These are phyloP conservation scores for Hysterangium stoloniferum DNA, from an alignment of 768 basidiomycete genomes.

Conservation along the genomic window DNA sequence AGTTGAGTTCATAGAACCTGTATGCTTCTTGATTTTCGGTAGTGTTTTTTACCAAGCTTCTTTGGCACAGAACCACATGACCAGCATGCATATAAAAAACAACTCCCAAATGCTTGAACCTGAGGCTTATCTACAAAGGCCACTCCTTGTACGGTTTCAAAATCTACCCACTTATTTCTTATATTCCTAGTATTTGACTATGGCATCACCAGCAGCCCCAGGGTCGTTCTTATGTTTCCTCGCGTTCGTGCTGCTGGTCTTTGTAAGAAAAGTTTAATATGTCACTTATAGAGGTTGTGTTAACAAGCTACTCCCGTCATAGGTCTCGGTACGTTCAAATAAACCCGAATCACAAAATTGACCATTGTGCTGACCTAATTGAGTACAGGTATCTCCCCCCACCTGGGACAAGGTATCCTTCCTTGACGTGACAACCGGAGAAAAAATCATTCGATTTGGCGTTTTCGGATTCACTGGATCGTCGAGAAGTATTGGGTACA, in stretches of 20 bases:
- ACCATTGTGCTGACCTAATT: background rate
- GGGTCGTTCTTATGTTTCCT: constrained; percentile 67
- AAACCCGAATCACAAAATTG: too few relatives aligned
- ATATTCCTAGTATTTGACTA: too few relatives aligned
- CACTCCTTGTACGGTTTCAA: too few relatives aligned
- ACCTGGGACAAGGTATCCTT: constrained; percentile 69
- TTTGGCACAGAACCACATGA: too few relatives aligned
- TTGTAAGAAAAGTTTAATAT: constrained; percentile 38
- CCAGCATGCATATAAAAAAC: too few relatives aligned
- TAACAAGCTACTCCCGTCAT: too few relatives aligned
- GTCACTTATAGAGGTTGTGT: background rate
- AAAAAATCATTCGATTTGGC: constrained; percentile 48
- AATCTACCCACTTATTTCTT: too few relatives aligned
- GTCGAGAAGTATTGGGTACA: constrained; percentile 50
- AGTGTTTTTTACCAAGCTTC: too few relatives aligned
- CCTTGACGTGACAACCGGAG: constrained; percentile 42
- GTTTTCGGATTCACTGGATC: constrained; percentile 73
- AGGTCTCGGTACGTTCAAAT: constrained; percentile 8
- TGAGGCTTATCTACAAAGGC: too few relatives aligned
- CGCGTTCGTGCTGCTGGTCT: constrained; percentile 60
- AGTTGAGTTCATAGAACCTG: too few relatives aligned
- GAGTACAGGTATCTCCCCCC: constrained; percentile 53
- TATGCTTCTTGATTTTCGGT: too few relatives aligned
- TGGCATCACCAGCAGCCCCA: constrained; percentile 58
- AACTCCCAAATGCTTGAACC: too few relatives aligned